Base-by-base conservation (phyloP, 305 asterid species). In the Andrographis paniculata region DNA sequence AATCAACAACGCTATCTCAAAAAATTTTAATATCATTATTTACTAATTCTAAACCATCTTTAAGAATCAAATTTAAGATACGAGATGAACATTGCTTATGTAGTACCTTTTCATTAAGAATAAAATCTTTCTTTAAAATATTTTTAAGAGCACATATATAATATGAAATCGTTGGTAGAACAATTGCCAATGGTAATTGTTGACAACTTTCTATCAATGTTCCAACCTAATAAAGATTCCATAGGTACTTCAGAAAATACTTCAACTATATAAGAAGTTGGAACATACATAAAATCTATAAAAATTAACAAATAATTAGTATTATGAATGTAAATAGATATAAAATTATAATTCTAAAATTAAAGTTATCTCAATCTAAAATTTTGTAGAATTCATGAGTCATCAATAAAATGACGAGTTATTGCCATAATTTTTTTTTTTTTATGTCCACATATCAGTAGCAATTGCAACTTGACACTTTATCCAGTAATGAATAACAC, bases 61-160 rank as follows among this genome's bases (percentile, higher is more conserved):
- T 44, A n/a, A 53, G 50, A n/a, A 60, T 60, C 58, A 51, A 22
- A 20, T 61, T 53, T 1, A 61, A 11, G 14, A 53, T 61, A 28
- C 40, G 52, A 12, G 44, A 52, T 42, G 41, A 48, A 41, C 62
- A 55, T 19, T 35, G 56, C 64, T 56, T 64, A 36, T 52, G 56
- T 16, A 64, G 4, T 20, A 45, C 12, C 4, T 36, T 35, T 1
- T 42, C 57, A 39, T 31, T 18, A 2, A 64, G 28, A 8, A 48
- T 10, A 7, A 49, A 3, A 12, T 20, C 37, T 33, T 50, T 10
- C n/a, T 45, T 45, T 12, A 17, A 8, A n/a, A 50, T 18, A 15
- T 1, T n/a, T n/a, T n/a, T n/a, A n/a, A n/a, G n/a, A n/a, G n/a
- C n/a, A n/a, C n/a, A n/a, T 0, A 1, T 12, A 1, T 2, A 63